Base-by-base conservation (phyloP, 805 yeast genomes). In the Ogataea sp. region DNA sequence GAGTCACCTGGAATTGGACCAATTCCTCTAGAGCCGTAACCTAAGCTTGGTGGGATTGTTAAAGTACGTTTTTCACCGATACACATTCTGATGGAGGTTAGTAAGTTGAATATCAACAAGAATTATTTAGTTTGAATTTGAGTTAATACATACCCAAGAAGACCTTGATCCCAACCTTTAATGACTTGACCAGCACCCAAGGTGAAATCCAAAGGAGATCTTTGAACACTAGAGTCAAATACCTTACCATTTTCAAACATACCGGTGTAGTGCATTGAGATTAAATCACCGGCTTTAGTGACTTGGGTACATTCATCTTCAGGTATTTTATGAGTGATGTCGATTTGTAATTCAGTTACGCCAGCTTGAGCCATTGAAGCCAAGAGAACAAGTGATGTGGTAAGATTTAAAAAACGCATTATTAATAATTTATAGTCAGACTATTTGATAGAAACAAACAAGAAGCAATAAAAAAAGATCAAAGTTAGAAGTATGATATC, bases 91-190 rank as follows among this genome's bases (percentile, higher is more conserved):
- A 30, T 13, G 11, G 8, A 24, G 11, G 26, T 24, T 24, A 24
- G 26, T 24, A 24, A 24, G 26, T 8, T 11, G 10, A 8, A 24
- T 24, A 24, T 8, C 8, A 24, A 11, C 14, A 27, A 27, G 15
- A 27, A 27, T 9, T 13, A 8, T 9, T n/a, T 9, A 9, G 14
- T 27, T 23, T 8, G 26, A 8, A 23, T 23, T 23, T 23, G 10
- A 23, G 11, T 8, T 6, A 27, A 27, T 10, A 50, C 49, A 24
- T 35, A 36, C 64, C 82, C 78, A 29, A 67, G 50, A 37, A 87
- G 64, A 32, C 96, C 96, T 61, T 80, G 76, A 46, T 88, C 97
- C 96, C 96, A 88, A 43, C 97, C 96, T 43, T 69, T 55, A 54
- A 88, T 88, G 25, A 88, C 96, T 51, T 74, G 80, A 5, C 94